Conservation (phyloP, 495 filamentous ascomycete genomes). For the Aspergillus bridgeri region DNA sequence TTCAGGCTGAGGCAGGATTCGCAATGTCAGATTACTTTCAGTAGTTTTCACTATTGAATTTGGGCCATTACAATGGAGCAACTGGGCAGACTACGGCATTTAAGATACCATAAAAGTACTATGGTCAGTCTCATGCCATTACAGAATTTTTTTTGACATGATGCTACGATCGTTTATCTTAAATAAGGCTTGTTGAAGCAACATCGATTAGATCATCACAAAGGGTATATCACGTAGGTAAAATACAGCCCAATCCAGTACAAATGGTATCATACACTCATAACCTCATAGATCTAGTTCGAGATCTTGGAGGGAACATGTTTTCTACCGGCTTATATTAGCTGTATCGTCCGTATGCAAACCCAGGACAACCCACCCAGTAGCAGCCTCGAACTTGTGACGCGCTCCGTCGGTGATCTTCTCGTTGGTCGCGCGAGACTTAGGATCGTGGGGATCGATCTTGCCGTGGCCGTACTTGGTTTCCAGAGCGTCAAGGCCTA, state of each 20-base stretch:
- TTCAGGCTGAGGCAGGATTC: no score
- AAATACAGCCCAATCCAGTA: no score
- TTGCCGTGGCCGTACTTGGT: conserved; percentile 52
- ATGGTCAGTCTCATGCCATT: no score
- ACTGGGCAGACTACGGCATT: no score
- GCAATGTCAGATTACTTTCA: no score
- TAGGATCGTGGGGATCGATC: conserved; percentile 31
- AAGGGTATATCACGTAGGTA: not conserved
- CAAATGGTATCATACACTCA: not conserved
- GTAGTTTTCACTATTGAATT: no score
- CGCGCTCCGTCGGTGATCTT: conserved; percentile 61
- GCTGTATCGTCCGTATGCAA: not conserved
- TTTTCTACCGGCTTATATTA: not conserved
- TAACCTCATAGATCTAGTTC: not conserved
- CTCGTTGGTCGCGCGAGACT: conserved; percentile 53
- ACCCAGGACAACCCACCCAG: conserved; percentile 43
- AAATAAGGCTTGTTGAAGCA: not conserved
- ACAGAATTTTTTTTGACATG: no score
- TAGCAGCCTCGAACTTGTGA: conserved; percentile 57
- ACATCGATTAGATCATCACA: not conserved
- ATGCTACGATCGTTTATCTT: no score
- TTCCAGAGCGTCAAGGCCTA: conserved; percentile 51
- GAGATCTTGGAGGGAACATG: not conserved
- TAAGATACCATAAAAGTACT: no score
- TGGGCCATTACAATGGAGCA: no score